Conservation (phyloP, 345 rosid species). For the Cardamine resedifolia region DNA sequence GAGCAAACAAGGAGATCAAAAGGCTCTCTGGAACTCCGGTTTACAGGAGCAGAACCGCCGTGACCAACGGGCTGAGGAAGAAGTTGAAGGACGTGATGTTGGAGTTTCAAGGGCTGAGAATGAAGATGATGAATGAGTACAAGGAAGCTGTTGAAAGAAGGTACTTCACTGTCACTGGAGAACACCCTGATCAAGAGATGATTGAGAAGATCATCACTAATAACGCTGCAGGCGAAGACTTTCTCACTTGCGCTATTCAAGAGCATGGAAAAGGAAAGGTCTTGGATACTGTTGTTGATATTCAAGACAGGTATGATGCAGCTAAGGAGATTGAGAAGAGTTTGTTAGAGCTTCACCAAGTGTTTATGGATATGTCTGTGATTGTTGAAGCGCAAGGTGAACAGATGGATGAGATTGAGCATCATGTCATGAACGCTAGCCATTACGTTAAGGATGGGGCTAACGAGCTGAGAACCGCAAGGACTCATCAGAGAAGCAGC, state of each 20-base stretch:
- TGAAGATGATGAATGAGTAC: constrained; percentile 87
- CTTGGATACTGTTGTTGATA: constrained; percentile 87
- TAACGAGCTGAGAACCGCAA: constrained; percentile 68
- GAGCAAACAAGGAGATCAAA: constrained; percentile 71
- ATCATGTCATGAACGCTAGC: constrained; percentile 78
- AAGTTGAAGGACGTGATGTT: constrained; percentile 88
- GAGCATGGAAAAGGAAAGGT: constrained; percentile 96
- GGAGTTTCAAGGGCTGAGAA: constrained; percentile 91
- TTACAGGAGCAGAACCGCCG: constrained; percentile 76
- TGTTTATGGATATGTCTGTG: constrained; percentile 93
- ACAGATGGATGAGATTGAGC: constrained; percentile 92
- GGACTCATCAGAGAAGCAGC: constrained; percentile 65
- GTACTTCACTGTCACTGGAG: constrained; percentile 90
- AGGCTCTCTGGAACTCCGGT: constrained; percentile 80
- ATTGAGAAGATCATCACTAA: constrained; percentile 82
- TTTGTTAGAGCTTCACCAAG: constrained; percentile 87
- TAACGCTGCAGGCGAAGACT: constrained; percentile 71
- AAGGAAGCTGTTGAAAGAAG: constrained; percentile 89
- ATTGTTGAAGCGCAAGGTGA: constrained; percentile 95
- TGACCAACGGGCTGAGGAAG: constrained; percentile 77
- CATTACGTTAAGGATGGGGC: constrained; percentile 83
- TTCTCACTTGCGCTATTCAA: constrained; percentile 64
- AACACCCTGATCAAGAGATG: constrained; percentile 73
- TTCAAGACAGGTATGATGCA: constrained; percentile 83
- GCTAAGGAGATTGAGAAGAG: constrained; percentile 96